Conservation (phyloP, 352 stramenopile genomes). For the Phytophthora kernoviae region DNA sequence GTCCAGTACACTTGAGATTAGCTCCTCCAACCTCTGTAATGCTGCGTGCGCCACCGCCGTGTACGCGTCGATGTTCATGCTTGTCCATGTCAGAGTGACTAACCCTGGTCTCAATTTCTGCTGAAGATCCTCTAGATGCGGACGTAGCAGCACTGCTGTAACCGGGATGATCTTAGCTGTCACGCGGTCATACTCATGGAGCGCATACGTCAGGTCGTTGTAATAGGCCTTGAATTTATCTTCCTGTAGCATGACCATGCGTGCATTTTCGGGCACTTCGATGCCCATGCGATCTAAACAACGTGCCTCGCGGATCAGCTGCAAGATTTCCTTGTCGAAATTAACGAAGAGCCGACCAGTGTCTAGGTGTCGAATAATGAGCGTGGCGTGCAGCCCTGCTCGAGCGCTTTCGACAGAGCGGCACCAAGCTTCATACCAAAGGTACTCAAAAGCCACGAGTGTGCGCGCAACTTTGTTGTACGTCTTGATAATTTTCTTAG, state of each 20-base stretch:
- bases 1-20: slow-evolving; percentile 84
- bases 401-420: slow-evolving; percentile 79
- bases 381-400: slow-evolving; percentile 75
- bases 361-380: slow-evolving; percentile 86
- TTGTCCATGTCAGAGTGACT: slow-evolving; percentile 90
- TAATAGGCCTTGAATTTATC: slow-evolving; percentile 90
- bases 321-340: slow-evolving; percentile 89
- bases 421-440: slow-evolving; percentile 91
- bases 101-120: slow-evolving; percentile 78
- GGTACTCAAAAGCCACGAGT: slow-evolving; percentile 90
- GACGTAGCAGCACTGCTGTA: slow-evolving; percentile 53
- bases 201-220: slow-evolving; percentile 78
- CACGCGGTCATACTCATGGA: slow-evolving; percentile 85
- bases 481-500: slow-evolving; percentile 91
- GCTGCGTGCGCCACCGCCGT: slow-evolving; percentile 65
- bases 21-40: slow-evolving; percentile 76
- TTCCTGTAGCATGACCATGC: slow-evolving; percentile 87
- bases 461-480: slow-evolving; percentile 91
- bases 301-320: slow-evolving; percentile 87
- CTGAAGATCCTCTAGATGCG: slow-evolving; percentile 79
- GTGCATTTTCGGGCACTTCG: slow-evolving; percentile 81
- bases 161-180: slow-evolving; percentile 77
- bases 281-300: slow-evolving; percentile 85
- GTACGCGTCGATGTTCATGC: slow-evolving; percentile 90
- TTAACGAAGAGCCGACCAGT: slow-evolving; percentile 84